Evolutionary conservation across 139 green algal genomes (phyloP).

Genomic region (Zygnema circumcarinatum): DNA sequence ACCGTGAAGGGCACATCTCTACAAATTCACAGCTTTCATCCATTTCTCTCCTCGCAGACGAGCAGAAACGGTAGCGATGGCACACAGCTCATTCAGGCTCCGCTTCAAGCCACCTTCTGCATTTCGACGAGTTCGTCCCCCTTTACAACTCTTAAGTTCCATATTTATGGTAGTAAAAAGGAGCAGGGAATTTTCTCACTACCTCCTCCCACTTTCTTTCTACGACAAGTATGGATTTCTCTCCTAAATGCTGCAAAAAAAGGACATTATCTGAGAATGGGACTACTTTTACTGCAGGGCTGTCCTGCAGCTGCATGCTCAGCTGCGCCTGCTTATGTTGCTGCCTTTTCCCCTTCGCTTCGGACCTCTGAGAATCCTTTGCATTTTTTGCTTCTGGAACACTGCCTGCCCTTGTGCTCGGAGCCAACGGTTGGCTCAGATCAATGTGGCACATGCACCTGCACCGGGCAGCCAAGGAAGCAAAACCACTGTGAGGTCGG

Average conservation of each 20-base stretch:
- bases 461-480: too few species aligned
- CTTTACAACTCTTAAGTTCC: slow-evolving; percentile 33
- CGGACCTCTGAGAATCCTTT: background rate
- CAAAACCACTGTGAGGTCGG: too few species aligned
- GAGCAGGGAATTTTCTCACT: slow-evolving; percentile 35
- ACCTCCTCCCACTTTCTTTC: slow-evolving; percentile 50
- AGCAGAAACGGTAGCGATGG: too few species aligned
- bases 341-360: slow-evolving; percentile 22
- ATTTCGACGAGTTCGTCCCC: too few species aligned
- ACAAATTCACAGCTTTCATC: too few species aligned
- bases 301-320: slow-evolving; percentile 21
- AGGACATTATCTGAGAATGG: slow-evolving; percentile 29
- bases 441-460: slow-evolving; percentile 30
- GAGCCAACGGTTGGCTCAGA: background rate
- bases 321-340: background rate
- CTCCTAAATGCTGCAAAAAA: slow-evolving; percentile 43
- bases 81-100: too few species aligned
- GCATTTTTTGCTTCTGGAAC: background rate
- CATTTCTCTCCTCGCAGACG: too few species aligned
- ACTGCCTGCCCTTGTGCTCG: background rate
- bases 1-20: too few species aligned
- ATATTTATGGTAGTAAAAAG: slow-evolving; percentile 53
- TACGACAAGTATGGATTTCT: slow-evolving; percentile 42
- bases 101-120: too few species aligned
- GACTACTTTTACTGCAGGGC: slow-evolving; percentile 41